Evolutionary conservation across 768 basidiomycete genomes (phyloP), one percentile per base, ranked within the genome.

Genomic region (Melanogaster broomeanus): DNA sequence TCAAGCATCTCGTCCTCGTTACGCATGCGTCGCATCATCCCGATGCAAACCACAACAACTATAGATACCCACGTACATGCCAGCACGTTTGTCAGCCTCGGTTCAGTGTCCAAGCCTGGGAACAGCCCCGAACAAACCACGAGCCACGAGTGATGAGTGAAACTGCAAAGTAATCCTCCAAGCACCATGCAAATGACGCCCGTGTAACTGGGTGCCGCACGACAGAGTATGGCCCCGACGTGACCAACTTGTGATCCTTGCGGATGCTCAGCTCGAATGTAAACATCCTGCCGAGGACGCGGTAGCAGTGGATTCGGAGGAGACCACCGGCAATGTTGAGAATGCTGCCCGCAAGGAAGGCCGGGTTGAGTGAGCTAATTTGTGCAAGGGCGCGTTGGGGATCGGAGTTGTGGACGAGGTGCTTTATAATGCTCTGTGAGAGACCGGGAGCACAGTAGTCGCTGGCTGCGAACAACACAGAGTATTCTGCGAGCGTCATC

Each of bases 141-240:
- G 40, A 55, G 11, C 31, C 48, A 52, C 2, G 55, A 45, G 3
- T 21, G 24, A 4, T 18, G 45, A 19, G 59, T 56, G 19, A 61
- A 27, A 8, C 52, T 10, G 11, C 49, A 56, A 2, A 59, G 7
- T 0, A 51, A 1, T 34, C 31, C 30, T 0, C 64, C 64, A 0
- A 51, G 0, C 9, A 12, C n/a, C 16, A 56, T n/a, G 8, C 3
- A 16, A 0, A 45, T 0, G 0, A 1, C 5, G 3, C 48, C 67
- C 1, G 57, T 58, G 35, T 72, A 70, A n/a, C 57, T 57, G 68
- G 66, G 24, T 71, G 70, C 2, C 68, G 63, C 4, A 69, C 57
- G 19, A 59, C 22, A 1, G 53, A 18, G 28, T 69, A 71, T 1
- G 63, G 65, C 2, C 65, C 66, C 1, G 25, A 46, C 16, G 62